A percentile compares a stretch with the other conserved stretches of the same genome.
Conservation (phyloP, 352 stramenopile species). For the Phytophthora vignae region DNA sequence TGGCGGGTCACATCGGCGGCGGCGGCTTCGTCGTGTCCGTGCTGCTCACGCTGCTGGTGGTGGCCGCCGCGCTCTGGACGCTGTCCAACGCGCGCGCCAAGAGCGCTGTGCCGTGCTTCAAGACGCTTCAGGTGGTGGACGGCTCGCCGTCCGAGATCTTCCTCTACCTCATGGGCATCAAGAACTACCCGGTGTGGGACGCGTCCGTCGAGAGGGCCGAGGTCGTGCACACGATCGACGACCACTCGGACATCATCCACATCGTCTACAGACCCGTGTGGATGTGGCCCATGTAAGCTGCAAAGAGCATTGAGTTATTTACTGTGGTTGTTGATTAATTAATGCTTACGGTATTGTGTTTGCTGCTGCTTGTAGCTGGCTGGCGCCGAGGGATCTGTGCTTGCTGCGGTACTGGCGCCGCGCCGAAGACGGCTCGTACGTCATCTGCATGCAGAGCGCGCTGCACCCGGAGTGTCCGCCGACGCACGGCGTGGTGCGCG, state of each 20-base stretch:
- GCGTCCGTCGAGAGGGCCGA: slow-evolving; percentile 65
- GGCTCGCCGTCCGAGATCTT: slow-evolving; percentile 75
- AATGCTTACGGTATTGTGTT: too few relatives aligned
- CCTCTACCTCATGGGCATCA: slow-evolving; percentile 78
- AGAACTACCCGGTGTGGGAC: slow-evolving; percentile 77
- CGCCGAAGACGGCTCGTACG: slow-evolving; percentile 75
- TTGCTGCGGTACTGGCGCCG: slow-evolving; percentile 79
- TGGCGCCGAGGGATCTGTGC: slow-evolving; percentile 72
- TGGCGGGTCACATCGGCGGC: slow-evolving; percentile 74
- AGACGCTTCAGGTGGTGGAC: slow-evolving; percentile 71
- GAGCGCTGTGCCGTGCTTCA: slow-evolving; percentile 68
- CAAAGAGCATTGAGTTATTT: too few relatives aligned
- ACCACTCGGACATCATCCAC: slow-evolving; percentile 84
- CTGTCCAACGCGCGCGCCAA: slow-evolving; percentile 51
- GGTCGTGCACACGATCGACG: slow-evolving; percentile 81
- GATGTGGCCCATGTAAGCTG: slow-evolving; percentile 75
- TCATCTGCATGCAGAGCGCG: slow-evolving; percentile 82
- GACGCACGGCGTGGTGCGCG: slow-evolving; percentile 65
- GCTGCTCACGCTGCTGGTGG: slow-evolving; percentile 57
- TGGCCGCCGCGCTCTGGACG: slow-evolving; percentile 61
- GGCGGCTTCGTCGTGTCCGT: slow-evolving; percentile 57
- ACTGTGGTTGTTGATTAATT: too few relatives aligned
- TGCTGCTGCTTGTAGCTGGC: slow-evolving; percentile 19
- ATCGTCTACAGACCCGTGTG: slow-evolving; percentile 79
- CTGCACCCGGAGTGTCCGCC: slow-evolving; percentile 78